These are phyloP conservation scores for Volvox carteri DNA, from an alignment of 163 green algal species.

Conservation along the genomic window DNA sequence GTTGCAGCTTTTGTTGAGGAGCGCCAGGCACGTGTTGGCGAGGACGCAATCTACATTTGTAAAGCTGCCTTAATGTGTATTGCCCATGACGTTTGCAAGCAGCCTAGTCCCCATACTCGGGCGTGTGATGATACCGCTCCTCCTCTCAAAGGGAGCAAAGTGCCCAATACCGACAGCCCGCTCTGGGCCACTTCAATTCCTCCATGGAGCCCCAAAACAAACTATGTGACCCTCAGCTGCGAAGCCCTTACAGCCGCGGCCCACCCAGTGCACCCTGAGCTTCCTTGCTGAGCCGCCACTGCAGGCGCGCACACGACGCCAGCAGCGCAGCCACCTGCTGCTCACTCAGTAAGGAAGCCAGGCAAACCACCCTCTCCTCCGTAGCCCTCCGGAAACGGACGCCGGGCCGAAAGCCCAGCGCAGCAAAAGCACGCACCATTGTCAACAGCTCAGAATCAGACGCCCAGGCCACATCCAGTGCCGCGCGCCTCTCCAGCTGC, in stretches of 20 bases:
- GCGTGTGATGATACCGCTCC: no score
- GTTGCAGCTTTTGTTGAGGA: no score
- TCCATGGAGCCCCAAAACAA: background rate
- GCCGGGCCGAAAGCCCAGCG: conserved; percentile 3
- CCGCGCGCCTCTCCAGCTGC: background rate
- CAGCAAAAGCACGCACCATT: background rate
- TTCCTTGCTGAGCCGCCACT: background rate
- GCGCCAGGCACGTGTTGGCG: no score
- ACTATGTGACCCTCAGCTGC: no score
- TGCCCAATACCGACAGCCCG: no score
- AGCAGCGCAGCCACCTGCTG: background rate
- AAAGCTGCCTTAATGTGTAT: no score
- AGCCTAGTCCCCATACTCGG: no score
- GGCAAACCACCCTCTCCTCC: background rate
- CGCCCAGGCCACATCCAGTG: background rate
- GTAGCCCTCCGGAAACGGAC: background rate
- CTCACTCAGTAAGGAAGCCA: background rate
- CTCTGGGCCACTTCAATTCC: no score
- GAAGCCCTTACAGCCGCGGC: background rate
- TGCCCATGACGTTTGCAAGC: no score
- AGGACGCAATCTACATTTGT: no score
- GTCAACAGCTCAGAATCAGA: background rate
- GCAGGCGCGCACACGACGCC: background rate
- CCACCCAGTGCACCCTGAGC: background rate
- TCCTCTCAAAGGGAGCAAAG: no score